A percentile compares a stretch with the other conserved stretches of the same genome.
These are phyloP conservation scores for Serendipita sp. DNA, from an alignment of 768 basidiomycete species.

Conservation along the genomic window DNA sequence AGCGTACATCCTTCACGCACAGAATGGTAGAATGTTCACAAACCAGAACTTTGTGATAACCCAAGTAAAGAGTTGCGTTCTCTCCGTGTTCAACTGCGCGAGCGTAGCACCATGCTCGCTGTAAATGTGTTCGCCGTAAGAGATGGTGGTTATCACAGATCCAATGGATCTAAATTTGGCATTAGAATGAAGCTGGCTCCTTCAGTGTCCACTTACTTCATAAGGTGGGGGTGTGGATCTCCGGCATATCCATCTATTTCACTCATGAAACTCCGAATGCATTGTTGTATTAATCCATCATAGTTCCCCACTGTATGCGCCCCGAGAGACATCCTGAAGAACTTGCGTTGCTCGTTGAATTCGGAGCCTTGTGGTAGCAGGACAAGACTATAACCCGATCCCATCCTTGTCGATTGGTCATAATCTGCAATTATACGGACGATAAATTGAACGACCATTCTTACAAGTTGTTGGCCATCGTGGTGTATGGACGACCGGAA, in stretches of 20 bases:
- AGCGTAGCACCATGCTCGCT: background rate
- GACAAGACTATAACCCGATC: background rate
- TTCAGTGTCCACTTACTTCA: background rate
- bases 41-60: background rate
- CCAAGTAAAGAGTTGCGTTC: background rate
- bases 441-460: background rate
- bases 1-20: background rate
- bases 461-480: conserved; percentile 7
- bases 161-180: background rate
- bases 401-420: background rate
- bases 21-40: background rate
- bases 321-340: background rate
- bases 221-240: background rate
- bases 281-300: background rate
- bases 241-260: background rate
- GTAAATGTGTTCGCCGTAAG: background rate
- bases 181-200: background rate
- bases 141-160: background rate
- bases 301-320: background rate
- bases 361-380: background rate
- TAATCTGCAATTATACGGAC: background rate
- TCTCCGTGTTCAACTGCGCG: background rate
- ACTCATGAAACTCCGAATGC: background rate
- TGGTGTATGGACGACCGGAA: conserved; percentile 11
- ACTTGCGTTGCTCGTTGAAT: background rate